Percentiles rank a stretch among this genome's conserved stretches.
Conservation (phyloP, 2,329 filamentous ascomycete species). For the Neonectria faginata region DNA sequence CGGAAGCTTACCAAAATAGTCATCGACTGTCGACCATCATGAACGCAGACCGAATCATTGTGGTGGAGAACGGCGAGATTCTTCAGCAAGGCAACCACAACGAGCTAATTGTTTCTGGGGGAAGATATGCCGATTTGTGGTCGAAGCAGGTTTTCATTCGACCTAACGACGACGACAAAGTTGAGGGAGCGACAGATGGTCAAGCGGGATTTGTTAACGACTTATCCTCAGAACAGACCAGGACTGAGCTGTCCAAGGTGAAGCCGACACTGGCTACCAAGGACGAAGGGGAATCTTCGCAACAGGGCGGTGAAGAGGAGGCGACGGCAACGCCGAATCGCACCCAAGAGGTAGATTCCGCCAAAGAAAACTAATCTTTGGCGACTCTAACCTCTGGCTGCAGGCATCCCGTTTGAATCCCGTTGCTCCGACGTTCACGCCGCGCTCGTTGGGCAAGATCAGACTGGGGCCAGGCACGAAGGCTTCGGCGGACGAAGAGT, state of each 20-base stretch:
- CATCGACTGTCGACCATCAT: conserved; percentile 79
- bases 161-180: conserved; percentile 55
- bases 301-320: conserved; percentile 37
- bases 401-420: conserved; percentile 68
- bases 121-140: conserved; percentile 75
- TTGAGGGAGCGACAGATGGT: conserved; percentile 30
- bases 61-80: conserved; percentile 71
- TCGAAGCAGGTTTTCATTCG: conserved; percentile 70
- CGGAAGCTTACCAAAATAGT: conserved; percentile 49
- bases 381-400: conserved; percentile 56
- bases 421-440: conserved; percentile 66
- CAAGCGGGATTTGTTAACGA: conserved; percentile 51
- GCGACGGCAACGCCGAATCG: conserved; percentile 50
- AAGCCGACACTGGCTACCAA: conserved; percentile 40
- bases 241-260: conserved; percentile 51
- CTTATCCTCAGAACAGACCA: conserved; percentile 51
- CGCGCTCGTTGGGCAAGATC: conserved; percentile 49
- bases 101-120: conserved; percentile 66
- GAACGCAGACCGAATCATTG: conserved; percentile 75
- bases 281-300: conserved; percentile 41
- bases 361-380: conserved; percentile 44
- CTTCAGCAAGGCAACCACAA: conserved; percentile 73
- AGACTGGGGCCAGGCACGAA: conserved; percentile 26
- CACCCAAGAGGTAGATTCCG: conserved; percentile 64
- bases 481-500: conserved; percentile 28